phyloP scores from a whole-genome alignment of 192 early-diverging fungal species.

The Entomortierella beljakovae region DNA sequence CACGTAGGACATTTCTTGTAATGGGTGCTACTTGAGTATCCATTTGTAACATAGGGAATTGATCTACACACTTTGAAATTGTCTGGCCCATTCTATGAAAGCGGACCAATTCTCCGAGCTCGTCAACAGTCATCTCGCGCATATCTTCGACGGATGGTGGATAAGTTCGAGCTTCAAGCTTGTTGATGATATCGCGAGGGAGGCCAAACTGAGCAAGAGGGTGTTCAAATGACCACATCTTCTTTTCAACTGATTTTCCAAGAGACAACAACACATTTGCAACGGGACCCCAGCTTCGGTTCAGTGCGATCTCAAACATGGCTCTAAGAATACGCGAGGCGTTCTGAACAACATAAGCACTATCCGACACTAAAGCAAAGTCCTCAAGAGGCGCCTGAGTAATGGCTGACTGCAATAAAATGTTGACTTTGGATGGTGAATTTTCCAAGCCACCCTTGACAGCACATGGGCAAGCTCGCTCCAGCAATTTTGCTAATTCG shows the following conservation, averaged over 20 bases:
- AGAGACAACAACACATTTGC: slow-evolving; percentile 83
- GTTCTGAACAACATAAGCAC: slow-evolving; percentile 95
- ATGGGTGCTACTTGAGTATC: slow-evolving; percentile 90
- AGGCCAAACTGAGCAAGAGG: slow-evolving; percentile 88
- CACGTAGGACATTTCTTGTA: slow-evolving; percentile 89
- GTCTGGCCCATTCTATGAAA: slow-evolving; percentile 83
- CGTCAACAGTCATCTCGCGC: slow-evolving; percentile 85
- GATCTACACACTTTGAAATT: slow-evolving; percentile 78
- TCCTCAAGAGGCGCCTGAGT: slow-evolving; percentile 84
- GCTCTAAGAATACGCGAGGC: slow-evolving; percentile 93
- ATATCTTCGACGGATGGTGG: slow-evolving; percentile 70
- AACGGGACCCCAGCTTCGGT: slow-evolving; percentile 90
- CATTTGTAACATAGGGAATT: slow-evolving; percentile 88
- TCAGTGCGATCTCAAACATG: slow-evolving; percentile 94
- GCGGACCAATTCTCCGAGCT: slow-evolving; percentile 89
- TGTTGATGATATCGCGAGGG: slow-evolving; percentile 76
- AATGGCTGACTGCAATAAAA: slow-evolving; percentile 91
- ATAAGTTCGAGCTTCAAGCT: slow-evolving; percentile 73
- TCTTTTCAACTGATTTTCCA: slow-evolving; percentile 86
- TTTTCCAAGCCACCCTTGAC: slow-evolving; percentile 89
- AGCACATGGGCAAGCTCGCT: slow-evolving; percentile 84
- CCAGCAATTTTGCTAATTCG: slow-evolving; percentile 80
- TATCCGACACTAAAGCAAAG: slow-evolving; percentile 95
- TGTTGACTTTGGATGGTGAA: slow-evolving; percentile 93
- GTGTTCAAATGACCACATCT: slow-evolving; percentile 94